Evolutionary conservation across 805 yeast genomes (phyloP).

Genomic region (Yamadazyma olivae): DNA sequence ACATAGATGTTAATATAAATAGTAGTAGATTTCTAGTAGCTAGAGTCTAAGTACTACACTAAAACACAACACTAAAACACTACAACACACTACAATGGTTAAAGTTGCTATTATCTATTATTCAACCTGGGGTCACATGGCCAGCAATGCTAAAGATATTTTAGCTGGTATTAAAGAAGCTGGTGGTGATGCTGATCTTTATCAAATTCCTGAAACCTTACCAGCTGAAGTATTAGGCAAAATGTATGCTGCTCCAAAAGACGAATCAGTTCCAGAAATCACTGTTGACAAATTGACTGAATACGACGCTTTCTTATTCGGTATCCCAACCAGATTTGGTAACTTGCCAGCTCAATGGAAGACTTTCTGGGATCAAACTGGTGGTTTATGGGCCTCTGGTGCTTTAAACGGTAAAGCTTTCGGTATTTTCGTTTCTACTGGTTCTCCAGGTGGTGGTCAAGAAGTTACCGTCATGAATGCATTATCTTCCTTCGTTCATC

Average conservation of each 20-base stretch:
- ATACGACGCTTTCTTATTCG: conserved; percentile 82
- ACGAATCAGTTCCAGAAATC: conserved; percentile 53
- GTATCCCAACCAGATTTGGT: conserved; percentile 86
- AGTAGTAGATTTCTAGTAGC: too few relatives aligned
- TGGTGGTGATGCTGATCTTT: conserved; percentile 67
- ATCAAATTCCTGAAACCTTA: conserved; percentile 74
- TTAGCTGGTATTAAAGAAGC: conserved; percentile 67
- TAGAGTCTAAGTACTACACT: background rate
- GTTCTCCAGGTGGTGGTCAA: conserved; percentile 80
- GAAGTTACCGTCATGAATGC: conserved; percentile 67
- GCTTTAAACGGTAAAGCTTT: conserved; percentile 71
- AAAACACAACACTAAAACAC: too few relatives aligned
- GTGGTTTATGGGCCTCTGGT: conserved; percentile 77
- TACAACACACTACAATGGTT: conserved; percentile 6
- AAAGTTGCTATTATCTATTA: conserved; percentile 48
- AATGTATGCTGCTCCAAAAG: conserved; percentile 59
- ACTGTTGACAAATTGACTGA: conserved; percentile 52
- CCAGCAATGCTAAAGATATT: conserved; percentile 61
- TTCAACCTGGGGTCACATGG: conserved; percentile 78
- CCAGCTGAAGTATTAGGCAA: conserved; percentile 51
- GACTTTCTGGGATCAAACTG: conserved; percentile 75
- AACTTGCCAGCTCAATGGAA: conserved; percentile 74
- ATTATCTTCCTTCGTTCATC: conserved; percentile 67
- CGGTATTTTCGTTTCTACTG: conserved; percentile 70
- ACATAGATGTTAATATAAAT: too few relatives aligned